Evolutionary conservation across 2,329 filamentous ascomycete species (phyloP).

Genomic region (Pyrenophora seminiperda): DNA sequence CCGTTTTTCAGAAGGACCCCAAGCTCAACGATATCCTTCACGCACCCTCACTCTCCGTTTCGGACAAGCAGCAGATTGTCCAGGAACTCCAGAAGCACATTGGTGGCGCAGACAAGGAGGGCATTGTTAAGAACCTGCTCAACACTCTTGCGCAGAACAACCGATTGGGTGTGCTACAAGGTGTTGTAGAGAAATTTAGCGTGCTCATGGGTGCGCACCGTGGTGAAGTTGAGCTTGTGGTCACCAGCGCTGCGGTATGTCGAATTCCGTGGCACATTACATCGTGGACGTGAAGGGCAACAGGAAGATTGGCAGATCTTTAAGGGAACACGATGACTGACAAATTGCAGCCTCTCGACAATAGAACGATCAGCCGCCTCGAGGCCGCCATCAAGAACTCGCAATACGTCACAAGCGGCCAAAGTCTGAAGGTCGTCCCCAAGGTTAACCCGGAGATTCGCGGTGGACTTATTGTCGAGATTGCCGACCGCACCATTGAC

Average conservation of each 20-base stretch:
- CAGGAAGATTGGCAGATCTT: neutral
- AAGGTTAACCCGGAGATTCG: slow-evolving; percentile 94
- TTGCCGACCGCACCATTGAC: slow-evolving; percentile 97
- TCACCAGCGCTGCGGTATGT: slow-evolving; percentile 87
- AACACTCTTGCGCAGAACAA: slow-evolving; percentile 93
- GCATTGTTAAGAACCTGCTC: slow-evolving; percentile 94
- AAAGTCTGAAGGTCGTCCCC: slow-evolving; percentile 97
- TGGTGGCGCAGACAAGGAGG: slow-evolving; percentile 69
- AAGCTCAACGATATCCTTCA: slow-evolving; percentile 78
- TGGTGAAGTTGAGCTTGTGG: slow-evolving; percentile 90
- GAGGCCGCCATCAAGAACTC: slow-evolving; percentile 90
- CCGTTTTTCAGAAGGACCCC: slow-evolving; percentile 77
- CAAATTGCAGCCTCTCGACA: slow-evolving; percentile 73
- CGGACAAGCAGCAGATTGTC: slow-evolving; percentile 86
- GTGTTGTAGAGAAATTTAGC: slow-evolving; percentile 84
- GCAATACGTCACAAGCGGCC: slow-evolving; percentile 82
- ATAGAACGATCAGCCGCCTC: slow-evolving; percentile 81
- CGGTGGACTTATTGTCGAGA: slow-evolving; percentile 92
- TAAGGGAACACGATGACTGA: slow-evolving; percentile 16
- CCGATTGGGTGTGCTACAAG: slow-evolving; percentile 79
- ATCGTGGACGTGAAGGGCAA: neutral
- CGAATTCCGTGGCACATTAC: neutral
- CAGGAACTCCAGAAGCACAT: slow-evolving; percentile 85
- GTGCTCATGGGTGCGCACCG: slow-evolving; percentile 85
- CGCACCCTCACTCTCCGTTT: slow-evolving; percentile 76